Base-by-base conservation (phyloP, 1,284 basidiomycete genomes). In the Volvariella volvacea region DNA sequence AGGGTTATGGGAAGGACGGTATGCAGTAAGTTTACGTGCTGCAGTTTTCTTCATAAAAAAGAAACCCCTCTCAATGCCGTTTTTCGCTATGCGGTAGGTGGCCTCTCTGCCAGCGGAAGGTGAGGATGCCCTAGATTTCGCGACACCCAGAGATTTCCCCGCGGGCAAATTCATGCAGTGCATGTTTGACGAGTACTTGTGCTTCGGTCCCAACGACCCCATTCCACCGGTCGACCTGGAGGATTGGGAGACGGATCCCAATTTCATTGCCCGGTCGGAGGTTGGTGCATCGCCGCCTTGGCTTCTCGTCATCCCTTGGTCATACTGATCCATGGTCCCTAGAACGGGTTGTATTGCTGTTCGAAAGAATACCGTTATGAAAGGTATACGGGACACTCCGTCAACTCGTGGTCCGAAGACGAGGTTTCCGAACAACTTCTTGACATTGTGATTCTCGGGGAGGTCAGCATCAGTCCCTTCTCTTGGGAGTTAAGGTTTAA, bases 1-100 rank as follows among this genome's bases (percentile, higher is more conserved):
- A 33, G 78, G 77, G 2, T 53, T 73, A 46, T 80, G 79, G 78
- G 71, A 79, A 57, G 78, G 78, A 1, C 65, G 62, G 41, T 74
- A 69, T 54, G 74, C 75, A 72, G 78, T 78, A 51, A 54, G 50
- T 36, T 43, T 38, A 32, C 40, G 39, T 44, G 48, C 38, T 43
- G 6, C 36, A 51, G 36, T 42, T 38, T 14, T 9, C 16, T 38
- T 32, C 6, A 37, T 10, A 30, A 50, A 49, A 6, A 6, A 28
- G 25, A 12, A 6, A 28, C 12, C n/a, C 12, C 12, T 28, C 25
- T 28, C 6, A 28, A 6, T 12, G 25, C 25, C 25, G 25, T 12
- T 28, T 28, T 28, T 28, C 25, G n/a, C n/a, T n/a, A n/a, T n/a
- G n/a, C n/a, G n/a, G n/a, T n/a, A n/a, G n/a, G n/a, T n/a, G n/a